Conservation (phyloP, 1,284 basidiomycete species). For the Cronartium ribicola region DNA sequence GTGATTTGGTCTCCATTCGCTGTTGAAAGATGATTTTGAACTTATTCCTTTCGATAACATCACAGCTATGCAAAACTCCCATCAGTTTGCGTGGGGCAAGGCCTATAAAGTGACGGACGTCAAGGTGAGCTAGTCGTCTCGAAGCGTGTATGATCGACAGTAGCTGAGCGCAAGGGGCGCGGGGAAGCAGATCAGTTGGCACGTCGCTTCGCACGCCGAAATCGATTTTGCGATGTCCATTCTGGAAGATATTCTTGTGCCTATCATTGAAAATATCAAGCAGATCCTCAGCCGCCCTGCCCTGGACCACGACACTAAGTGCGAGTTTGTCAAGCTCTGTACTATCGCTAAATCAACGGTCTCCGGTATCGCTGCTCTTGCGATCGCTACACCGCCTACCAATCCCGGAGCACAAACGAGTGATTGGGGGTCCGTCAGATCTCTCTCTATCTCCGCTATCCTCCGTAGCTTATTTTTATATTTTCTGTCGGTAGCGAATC, state of each 20-base stretch:
- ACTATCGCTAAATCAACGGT: conserved; percentile 11
- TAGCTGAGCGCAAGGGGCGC: not conserved
- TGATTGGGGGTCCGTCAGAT: conserved; percentile 36
- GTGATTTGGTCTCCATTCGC: conserved; percentile 44
- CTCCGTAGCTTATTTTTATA: conserved; percentile 1
- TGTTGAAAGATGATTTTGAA: not conserved
- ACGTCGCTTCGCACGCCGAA: conserved; percentile 70
- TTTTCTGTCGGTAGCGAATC: conserved; percentile 47
- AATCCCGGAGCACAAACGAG: conserved; percentile 16
- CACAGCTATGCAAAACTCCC: conserved; percentile 66
- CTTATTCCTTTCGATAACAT: conserved; percentile 4
- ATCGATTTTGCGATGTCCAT: conserved; percentile 76
- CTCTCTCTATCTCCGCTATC: not conserved
- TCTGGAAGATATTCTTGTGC: conserved; percentile 65
- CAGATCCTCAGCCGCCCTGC: conserved; percentile 52
- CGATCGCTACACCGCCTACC: conserved; percentile 15
- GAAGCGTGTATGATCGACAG: not conserved
- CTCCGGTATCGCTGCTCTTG: conserved; percentile 27
- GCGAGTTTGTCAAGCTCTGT: conserved; percentile 38
- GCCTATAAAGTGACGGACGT: conserved; percentile 75
- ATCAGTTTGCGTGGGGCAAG: conserved; percentile 77
- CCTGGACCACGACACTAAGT: conserved; percentile 36
- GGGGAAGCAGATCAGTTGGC: conserved; percentile 68
- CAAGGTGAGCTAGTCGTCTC: conserved; percentile 49
- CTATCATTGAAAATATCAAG: conserved; percentile 67